Base-by-base conservation (phyloP, 2,329 filamentous ascomycete genomes). In the Xylaria sp. region DNA sequence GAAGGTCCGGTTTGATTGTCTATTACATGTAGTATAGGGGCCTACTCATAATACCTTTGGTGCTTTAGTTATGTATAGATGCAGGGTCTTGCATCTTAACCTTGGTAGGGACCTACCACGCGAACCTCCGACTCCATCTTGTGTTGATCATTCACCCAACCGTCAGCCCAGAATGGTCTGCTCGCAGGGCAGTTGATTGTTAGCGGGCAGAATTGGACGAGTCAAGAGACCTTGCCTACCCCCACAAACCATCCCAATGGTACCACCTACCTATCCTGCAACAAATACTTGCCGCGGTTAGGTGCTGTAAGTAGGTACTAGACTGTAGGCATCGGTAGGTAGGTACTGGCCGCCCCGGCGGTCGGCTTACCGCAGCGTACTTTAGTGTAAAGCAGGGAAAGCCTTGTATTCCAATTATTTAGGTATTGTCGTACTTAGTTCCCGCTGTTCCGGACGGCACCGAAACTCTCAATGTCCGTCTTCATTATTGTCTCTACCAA, bases 391-490 rank as follows among this genome's bases (percentile, higher is more conserved):
- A n/a, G 50, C 30, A 53, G 48, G 48, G 28, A 34, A 13, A 13
- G n/a, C 30, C 32, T 58, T 58, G 25, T 45, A 58, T 58, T 55
- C 39, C 56, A 55, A 55, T 45, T 55, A n/a, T 56, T 50, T 20
- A 39, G 36, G 36, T 39, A 18, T 56, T 56, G 30, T 23, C 30
- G 30, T 53, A 28, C 25, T 28, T 67, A 62, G 57, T 28, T 65
- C 62, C 62, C 66, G 66, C 52, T 25, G 45, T 65, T 65, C 66
- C 66, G 66, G 56, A 18, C 46, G 23, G 55, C 34, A 53, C 61
- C 61, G 50, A 45, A 45, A 41, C 34, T 56, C 32, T 58, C 43
- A 36, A 58, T 46, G 39, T 55, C 43, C 34, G 39, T 53, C 60
- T 68, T 62, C 30, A 20, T 55, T 55, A 18, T 53, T 52, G 13